Base-by-base conservation (phyloP, 345 rosid species). In the Corchorus olitorius region DNA sequence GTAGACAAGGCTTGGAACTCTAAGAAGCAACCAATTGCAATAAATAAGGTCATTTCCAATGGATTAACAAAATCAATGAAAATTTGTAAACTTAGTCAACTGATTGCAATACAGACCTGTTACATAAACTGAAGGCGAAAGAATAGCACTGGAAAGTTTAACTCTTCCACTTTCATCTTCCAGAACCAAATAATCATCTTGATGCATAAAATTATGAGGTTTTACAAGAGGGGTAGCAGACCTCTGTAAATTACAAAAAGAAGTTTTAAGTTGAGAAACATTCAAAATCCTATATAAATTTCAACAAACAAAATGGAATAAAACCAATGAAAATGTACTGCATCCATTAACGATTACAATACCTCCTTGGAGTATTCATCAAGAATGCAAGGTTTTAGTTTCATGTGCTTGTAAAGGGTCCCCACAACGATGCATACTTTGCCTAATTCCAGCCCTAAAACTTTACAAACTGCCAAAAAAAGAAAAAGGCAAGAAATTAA, bases 141-240 rank as follows among this genome's bases (percentile, higher is more conserved):
- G 89, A 55, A 60, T 52, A 74, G 84, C 67, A n/a, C 98, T 95
- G 0, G 91, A 81, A 64, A 96, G 97, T 81, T 91, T 87, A 73
- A 94, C 98, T 84, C 99, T 88, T 45, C 97, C 98, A 76, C 95
- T 92, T 82, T 96, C 99, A 78, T 94, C 99, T 91, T 96, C 97
- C 80, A 96, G 77, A 73, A 92, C 80, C 83, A 96, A 77, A 81
- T 86, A 78, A 85, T 96, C 99, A 86, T 91, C 94, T 13, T 86
- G 85, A 74, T 92, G 93, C 87, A 92, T 70, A 83, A 93, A 96
- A 86, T 93, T 94, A 73, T 86, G 97, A 77, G 87, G 94, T 83
- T 86, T 92, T 64, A 89, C 95, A 70, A 91, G 89, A 27, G 98
- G 98, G 27, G 77, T 62, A 49, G 81, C 84, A 71, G 98, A 88